Conservation (phyloP, 2,329 filamentous ascomycete genomes). For the Cytospora mali region DNA sequence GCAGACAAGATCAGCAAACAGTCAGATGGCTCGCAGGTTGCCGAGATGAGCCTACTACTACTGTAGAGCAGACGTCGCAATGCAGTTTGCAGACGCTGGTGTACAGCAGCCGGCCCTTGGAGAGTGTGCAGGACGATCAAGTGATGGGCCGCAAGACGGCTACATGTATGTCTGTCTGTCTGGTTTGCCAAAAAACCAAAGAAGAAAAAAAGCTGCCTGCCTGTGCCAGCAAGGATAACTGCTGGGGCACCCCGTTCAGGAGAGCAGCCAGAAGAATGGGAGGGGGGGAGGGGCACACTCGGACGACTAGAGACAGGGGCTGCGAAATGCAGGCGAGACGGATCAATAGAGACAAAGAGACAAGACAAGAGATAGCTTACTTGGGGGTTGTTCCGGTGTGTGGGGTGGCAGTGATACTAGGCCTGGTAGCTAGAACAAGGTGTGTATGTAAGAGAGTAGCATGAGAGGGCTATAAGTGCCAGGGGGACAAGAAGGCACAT, state of each 20-base stretch:
- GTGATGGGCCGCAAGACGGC: constrained; percentile 34
- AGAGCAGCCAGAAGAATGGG: not conserved
- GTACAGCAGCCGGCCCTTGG: constrained; percentile 29
- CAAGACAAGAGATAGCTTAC: constrained; percentile 8
- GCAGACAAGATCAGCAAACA: constrained; percentile 17
- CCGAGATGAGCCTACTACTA: constrained; percentile 24
- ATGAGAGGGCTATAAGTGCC: constrained; percentile 20
- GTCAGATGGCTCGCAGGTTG: constrained; percentile 21
- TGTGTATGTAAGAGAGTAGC: constrained; percentile 20
- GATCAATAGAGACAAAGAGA: constrained; percentile 23
- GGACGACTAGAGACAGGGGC: constrained; percentile 30
- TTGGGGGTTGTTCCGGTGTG: constrained; percentile 22
- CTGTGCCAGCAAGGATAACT: constrained; percentile 43
- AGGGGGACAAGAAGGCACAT: constrained; percentile 13
- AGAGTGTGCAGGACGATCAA: constrained; percentile 35
- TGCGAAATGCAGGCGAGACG: constrained; percentile 34
- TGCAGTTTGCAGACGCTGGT: constrained; percentile 35
- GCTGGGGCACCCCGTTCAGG: constrained; percentile 20
- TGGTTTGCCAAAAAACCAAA: too few species aligned
- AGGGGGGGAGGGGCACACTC: constrained; percentile 30
- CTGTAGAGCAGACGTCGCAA: constrained; percentile 38
- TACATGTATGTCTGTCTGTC: constrained; percentile 45
- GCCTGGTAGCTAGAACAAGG: constrained; percentile 20
- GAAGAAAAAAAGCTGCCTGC: constrained; percentile 42
- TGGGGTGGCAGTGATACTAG: constrained; percentile 25